phyloP scores from a whole-genome alignment of 345 rosid genomes.

The Lumnitzera racemosa region DNA sequence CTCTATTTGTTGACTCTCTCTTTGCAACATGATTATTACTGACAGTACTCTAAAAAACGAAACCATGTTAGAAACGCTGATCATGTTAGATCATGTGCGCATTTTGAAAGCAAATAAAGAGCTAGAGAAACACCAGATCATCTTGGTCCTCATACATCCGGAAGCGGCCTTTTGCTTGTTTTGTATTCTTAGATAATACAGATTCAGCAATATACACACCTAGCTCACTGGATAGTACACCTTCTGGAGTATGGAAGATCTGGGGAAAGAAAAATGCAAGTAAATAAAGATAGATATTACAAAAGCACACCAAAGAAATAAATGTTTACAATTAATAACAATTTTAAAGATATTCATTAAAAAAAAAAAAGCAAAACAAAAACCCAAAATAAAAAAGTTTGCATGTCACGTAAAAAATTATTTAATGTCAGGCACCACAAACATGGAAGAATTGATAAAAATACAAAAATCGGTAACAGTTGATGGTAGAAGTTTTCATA shows the following conservation, averaged over 20 bases:
- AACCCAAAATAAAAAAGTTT: no score
- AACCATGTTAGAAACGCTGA: background rate
- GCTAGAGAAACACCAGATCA: slow-evolving; percentile 23
- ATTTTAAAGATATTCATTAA: no score
- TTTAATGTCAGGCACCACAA: no score
- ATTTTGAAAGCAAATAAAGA: background rate
- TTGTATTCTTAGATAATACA: slow-evolving; percentile 53
- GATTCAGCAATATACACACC: slow-evolving; percentile 85
- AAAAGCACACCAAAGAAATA: no score
- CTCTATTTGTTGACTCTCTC: slow-evolving; percentile 61
- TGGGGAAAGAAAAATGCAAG: slow-evolving; percentile 20
- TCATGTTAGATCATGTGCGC: background rate
- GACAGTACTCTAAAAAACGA: slow-evolving; percentile 31
- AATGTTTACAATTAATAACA: no score
- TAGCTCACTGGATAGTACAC: slow-evolving; percentile 78
- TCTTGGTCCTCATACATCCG: slow-evolving; percentile 38
- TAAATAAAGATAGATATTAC: no score
- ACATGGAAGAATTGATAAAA: no score
- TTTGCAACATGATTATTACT: slow-evolving; percentile 44
- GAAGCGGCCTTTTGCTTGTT: slow-evolving; percentile 54
- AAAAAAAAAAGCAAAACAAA: no score
- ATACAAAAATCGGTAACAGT: slow-evolving; percentile 6
- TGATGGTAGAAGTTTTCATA: no score
- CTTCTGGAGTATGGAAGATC: slow-evolving; percentile 88
- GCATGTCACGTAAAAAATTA: no score